Conservation (phyloP, 768 basidiomycete genomes). For the Naematelia encephala region DNA sequence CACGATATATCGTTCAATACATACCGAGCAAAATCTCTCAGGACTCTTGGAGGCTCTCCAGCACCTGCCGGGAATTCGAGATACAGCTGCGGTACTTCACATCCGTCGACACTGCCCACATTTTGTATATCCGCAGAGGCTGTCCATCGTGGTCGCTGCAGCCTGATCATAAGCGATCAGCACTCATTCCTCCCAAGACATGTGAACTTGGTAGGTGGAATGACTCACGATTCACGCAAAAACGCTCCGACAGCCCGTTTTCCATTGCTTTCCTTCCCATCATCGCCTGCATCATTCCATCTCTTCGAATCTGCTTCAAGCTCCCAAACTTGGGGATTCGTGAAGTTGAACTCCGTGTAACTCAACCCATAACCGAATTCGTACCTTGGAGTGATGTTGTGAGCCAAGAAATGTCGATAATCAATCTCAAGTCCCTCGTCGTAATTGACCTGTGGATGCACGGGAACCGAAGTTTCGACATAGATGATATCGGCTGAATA, state of each 20-base stretch:
- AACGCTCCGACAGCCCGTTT: not conserved
- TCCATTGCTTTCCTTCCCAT: not conserved
- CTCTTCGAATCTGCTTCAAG: constrained; percentile 4
- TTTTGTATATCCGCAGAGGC: constrained; percentile 44
- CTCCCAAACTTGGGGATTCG: constrained; percentile 55
- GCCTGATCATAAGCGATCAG: constrained; percentile 12
- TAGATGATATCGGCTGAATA: constrained; percentile 61
- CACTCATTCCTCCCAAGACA: not conserved
- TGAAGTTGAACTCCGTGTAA: constrained; percentile 78
- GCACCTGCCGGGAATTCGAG: constrained; percentile 31
- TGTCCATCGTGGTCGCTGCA: constrained; percentile 41
- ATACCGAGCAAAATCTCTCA: constrained; percentile 38
- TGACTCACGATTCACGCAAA: constrained; percentile 10
- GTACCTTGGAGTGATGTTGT: constrained; percentile 54
- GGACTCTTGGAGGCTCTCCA: constrained; percentile 42
- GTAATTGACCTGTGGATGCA: constrained; percentile 60
- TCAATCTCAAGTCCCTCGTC: constrained; percentile 68
- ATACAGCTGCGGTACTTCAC: constrained; percentile 50
- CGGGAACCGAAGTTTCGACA: constrained; percentile 50
- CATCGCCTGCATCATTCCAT: constrained; percentile 2
- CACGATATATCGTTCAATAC: not conserved
- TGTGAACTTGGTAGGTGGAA: constrained; percentile 5
- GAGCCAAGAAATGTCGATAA: constrained; percentile 54
- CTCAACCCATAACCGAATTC: constrained; percentile 88
- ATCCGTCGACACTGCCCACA: constrained; percentile 40